Evolutionary conservation across 2,329 filamentous ascomycete genomes (phyloP).

Genomic region (Penicillium sclerotiorum): DNA sequence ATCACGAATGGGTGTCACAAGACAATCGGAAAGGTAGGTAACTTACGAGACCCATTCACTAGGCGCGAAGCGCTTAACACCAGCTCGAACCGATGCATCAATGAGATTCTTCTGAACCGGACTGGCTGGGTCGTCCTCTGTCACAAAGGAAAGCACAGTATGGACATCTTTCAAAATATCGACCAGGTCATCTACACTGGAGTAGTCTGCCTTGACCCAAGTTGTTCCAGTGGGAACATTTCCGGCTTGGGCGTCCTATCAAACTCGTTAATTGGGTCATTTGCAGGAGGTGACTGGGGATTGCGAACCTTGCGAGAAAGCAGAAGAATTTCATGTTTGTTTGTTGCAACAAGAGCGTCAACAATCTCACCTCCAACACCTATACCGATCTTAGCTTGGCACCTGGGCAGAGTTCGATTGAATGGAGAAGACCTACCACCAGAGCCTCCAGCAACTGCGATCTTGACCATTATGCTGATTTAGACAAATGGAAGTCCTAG

Average conservation of each 20-base stretch:
- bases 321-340: slow-evolving; percentile 57
- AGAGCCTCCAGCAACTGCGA: slow-evolving; percentile 50
- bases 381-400: slow-evolving; percentile 28
- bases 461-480: slow-evolving; percentile 44
- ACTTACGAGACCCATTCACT: slow-evolving; percentile 38
- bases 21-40: not conserved
- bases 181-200: slow-evolving; percentile 41
- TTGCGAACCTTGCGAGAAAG: slow-evolving; percentile 50
- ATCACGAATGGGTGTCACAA: not conserved
- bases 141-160: slow-evolving; percentile 58
- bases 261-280: not conserved
- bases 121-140: slow-evolving; percentile 18
- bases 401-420: not conserved
- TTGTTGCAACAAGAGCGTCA: slow-evolving; percentile 51
- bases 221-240: not conserved
- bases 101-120: slow-evolving; percentile 41
- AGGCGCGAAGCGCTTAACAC: slow-evolving; percentile 47
- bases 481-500: not conserved
- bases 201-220: slow-evolving; percentile 52
- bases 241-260: slow-evolving; percentile 24
- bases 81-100: slow-evolving; percentile 42
- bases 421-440: slow-evolving; percentile 39
- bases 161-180: slow-evolving; percentile 51
- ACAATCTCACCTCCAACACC: slow-evolving; percentile 58
- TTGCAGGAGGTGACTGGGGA: not conserved